A percentile compares a stretch with the other conserved stretches of the same genome.
Evolutionary conservation across 2,329 filamentous ascomycete species (phyloP).

Genomic region (Trichoderma pleuroti): DNA sequence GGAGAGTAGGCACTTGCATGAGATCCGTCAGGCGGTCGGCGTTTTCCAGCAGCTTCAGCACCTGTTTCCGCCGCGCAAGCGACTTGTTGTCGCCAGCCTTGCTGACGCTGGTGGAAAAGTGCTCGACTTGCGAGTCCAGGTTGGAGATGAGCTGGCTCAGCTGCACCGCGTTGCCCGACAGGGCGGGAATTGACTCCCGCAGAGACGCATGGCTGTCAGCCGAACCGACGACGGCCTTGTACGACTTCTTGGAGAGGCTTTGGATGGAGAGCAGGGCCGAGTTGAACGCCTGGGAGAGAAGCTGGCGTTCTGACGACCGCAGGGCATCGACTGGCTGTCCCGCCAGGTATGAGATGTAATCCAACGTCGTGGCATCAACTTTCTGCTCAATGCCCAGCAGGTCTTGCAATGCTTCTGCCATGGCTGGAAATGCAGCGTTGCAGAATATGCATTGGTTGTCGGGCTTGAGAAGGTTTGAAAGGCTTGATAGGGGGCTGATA

Average conservation of each 20-base stretch:
- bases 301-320: conserved; percentile 70
- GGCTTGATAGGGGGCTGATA: neutral
- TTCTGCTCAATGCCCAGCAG: conserved; percentile 32
- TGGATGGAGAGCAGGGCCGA: conserved; percentile 80
- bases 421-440: conserved; percentile 18
- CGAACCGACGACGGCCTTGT: conserved; percentile 79
- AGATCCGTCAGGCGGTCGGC: conserved; percentile 87
- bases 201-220: conserved; percentile 74
- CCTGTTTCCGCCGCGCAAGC: conserved; percentile 70
- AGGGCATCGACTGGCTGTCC: conserved; percentile 73
- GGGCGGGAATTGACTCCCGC: conserved; percentile 63
- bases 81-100: conserved; percentile 67
- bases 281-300: conserved; percentile 76
- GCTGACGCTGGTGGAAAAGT: conserved; percentile 80
- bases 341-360: conserved; percentile 74
- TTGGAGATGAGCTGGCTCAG: conserved; percentile 71
- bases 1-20: conserved; percentile 79
- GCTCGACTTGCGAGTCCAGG: conserved; percentile 73
- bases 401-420: conserved; percentile 38
- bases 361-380: conserved; percentile 52
- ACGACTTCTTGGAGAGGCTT: conserved; percentile 81
- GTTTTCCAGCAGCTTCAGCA: conserved; percentile 78
- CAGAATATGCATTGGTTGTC: neutral
- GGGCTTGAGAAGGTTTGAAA: neutral
- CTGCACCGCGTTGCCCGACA: conserved; percentile 63